Conservation (phyloP, 352 stramenopile species). For the Pythium pyrilobum region DNA sequence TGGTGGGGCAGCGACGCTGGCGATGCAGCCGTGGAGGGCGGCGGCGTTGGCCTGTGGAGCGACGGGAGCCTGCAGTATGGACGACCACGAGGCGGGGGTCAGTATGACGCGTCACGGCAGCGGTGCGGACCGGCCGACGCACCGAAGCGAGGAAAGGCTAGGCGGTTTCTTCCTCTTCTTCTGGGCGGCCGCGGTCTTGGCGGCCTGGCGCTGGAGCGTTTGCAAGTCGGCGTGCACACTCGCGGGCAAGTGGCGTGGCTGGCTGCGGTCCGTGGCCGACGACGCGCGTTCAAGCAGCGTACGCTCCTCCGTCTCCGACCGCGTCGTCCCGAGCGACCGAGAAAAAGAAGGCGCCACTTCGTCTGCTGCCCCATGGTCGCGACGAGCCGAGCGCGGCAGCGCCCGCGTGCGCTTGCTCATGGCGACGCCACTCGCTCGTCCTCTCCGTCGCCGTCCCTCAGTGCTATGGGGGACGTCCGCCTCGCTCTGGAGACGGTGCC, state of each 20-base stretch:
- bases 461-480: no score
- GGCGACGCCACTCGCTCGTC: not conserved
- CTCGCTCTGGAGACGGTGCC: no score
- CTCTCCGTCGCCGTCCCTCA: no score
- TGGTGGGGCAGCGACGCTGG: constrained; percentile 9
- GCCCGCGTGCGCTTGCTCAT: not conserved
- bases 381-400: no score
- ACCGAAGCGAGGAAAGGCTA: constrained; percentile 29
- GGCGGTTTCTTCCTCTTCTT: constrained; percentile 12
- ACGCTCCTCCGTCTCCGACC: constrained; percentile 7
- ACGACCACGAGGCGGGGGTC: not conserved
- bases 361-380: no score
- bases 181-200: not conserved
- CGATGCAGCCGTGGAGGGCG: not conserved
- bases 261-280: no score
- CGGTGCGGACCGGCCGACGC: no score
- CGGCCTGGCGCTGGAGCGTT: not conserved
- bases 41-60: constrained; percentile 3
- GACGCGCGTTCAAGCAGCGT: no score
- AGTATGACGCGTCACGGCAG: no score
- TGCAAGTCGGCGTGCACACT: constrained; percentile 4
- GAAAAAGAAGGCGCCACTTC: not conserved
- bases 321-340: not conserved
- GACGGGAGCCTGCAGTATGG: constrained; percentile 3
- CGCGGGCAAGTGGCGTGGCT: not conserved